These are phyloP conservation scores for Myriosclerotinia scirpicola DNA, from an alignment of 2,329 filamentous ascomycete genomes.

Conservation along the genomic window DNA sequence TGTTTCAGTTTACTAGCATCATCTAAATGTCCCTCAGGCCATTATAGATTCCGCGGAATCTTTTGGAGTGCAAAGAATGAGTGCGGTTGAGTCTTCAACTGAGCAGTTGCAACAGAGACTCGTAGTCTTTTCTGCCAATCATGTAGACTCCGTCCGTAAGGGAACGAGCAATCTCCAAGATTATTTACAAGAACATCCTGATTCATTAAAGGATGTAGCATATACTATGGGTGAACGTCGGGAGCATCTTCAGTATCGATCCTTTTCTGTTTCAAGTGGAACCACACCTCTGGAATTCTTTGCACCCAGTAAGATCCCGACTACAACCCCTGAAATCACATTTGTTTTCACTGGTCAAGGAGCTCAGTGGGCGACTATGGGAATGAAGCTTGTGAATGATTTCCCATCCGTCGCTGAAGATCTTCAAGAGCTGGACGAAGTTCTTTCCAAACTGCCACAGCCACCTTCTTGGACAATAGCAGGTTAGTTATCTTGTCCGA, in stretches of 20 bases:
- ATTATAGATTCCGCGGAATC: slow-evolving; percentile 9
- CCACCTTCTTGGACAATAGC: not conserved
- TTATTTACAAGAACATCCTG: not conserved
- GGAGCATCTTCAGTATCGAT: not conserved
- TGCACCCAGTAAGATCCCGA: not conserved
- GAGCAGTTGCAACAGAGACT: not conserved
- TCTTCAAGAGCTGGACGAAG: not conserved
- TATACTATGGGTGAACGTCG: not conserved
- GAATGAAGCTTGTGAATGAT: slow-evolving; percentile 20
- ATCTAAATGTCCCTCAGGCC: not conserved
- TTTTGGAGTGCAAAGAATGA: not conserved
- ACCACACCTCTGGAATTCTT: not conserved
- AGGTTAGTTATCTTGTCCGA: not conserved
- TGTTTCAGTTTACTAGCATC: not conserved
- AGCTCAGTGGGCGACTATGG: slow-evolving; percentile 31
- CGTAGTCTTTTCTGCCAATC: not conserved
- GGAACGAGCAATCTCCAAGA: not conserved
- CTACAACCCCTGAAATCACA: not conserved
- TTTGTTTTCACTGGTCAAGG: slow-evolving; percentile 30
- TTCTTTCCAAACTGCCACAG: not conserved
- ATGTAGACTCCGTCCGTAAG: not conserved
- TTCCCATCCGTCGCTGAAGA: not conserved
- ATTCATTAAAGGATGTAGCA: not conserved
- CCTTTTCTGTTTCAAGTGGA: not conserved
- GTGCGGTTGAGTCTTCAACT: not conserved